phyloP scores from a whole-genome alignment of 352 stramenopile species.

The Pythium pectinolyticum region DNA sequence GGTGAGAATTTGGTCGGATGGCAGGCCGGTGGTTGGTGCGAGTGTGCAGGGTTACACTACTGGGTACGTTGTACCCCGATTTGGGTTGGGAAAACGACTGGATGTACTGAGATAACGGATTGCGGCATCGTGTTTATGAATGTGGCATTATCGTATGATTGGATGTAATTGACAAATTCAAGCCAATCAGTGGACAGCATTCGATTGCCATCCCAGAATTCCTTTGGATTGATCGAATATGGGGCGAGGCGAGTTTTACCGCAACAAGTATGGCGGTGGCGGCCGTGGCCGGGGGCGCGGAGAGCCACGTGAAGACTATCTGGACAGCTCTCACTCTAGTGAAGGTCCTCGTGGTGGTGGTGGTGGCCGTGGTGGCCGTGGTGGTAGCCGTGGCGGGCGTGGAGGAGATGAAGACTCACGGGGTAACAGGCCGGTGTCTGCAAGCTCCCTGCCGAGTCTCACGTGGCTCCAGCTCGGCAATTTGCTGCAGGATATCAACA shows the following conservation, averaged over 20 bases:
- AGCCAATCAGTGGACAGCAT: slow-evolving; percentile 2
- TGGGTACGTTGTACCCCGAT: slow-evolving; percentile 8
- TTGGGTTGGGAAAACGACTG: neutral
- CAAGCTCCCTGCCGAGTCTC: slow-evolving; percentile 14
- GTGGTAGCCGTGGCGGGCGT: slow-evolving; percentile 1
- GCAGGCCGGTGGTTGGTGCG: slow-evolving; percentile 6
- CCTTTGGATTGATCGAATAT: slow-evolving; percentile 39
- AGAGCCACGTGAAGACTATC: slow-evolving; percentile 4
- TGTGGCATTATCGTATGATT: neutral
- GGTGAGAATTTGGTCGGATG: slow-evolving; percentile 12
- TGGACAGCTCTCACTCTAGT: no score
- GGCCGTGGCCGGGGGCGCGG: slow-evolving; percentile 33
- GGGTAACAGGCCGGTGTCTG: neutral
- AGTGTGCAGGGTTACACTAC: neutral
- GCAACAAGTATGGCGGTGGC: slow-evolving; percentile 85
- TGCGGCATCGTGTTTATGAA: neutral
- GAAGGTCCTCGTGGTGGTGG: no score
- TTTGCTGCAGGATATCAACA: slow-evolving; percentile 56
- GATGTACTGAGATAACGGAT: neutral
- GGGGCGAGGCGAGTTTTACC: slow-evolving; percentile 87
- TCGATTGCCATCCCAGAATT: no score
- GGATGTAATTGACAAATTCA: neutral
- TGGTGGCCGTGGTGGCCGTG: slow-evolving; percentile 18
- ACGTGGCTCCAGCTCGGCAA: slow-evolving; percentile 54
- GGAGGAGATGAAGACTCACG: neutral